Percentiles rank a stretch among this genome's conserved stretches.
phyloP scores from a whole-genome alignment of 345 rosid genomes.

The Anastatica hierochuntica region DNA sequence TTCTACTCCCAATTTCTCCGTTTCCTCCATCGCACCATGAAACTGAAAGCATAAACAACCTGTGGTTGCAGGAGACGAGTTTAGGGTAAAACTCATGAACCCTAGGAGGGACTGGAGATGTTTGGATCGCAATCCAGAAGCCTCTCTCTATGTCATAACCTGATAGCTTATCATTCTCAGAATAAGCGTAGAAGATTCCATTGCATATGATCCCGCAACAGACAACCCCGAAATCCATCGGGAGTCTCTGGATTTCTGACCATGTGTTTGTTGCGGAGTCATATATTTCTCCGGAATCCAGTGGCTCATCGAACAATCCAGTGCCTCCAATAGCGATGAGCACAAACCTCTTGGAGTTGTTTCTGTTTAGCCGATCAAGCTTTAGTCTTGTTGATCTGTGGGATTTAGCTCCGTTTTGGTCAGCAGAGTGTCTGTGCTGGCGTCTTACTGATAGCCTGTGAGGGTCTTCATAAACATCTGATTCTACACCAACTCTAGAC shows the following conservation, averaged over 20 bases:
- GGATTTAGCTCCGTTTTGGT: slow-evolving; percentile 48
- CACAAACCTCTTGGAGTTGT: slow-evolving; percentile 46
- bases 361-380: slow-evolving; percentile 36
- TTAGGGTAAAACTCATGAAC: slow-evolving; percentile 89
- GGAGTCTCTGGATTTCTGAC: slow-evolving; percentile 77
- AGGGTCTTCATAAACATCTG: slow-evolving; percentile 94
- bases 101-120: slow-evolving; percentile 77
- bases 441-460: slow-evolving; percentile 83
- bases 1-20: slow-evolving; percentile 87
- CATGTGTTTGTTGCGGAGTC: slow-evolving; percentile 77
- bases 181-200: slow-evolving; percentile 78
- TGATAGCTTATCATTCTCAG: slow-evolving; percentile 79
- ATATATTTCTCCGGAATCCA: slow-evolving; percentile 92
- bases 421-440: slow-evolving; percentile 43
- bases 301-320: slow-evolving; percentile 76
- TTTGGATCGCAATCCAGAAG: slow-evolving; percentile 76
- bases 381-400: slow-evolving; percentile 45
- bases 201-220: slow-evolving; percentile 73
- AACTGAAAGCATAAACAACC: slow-evolving; percentile 76
- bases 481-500: slow-evolving; percentile 58
- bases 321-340: slow-evolving; percentile 73
- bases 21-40: slow-evolving; percentile 97
- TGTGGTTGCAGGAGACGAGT: slow-evolving; percentile 67
- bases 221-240: slow-evolving; percentile 61
- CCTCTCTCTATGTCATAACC: slow-evolving; percentile 89